Conservation (phyloP, 1,284 basidiomycete genomes). For the Microbotryum silenes-acaulis region DNA sequence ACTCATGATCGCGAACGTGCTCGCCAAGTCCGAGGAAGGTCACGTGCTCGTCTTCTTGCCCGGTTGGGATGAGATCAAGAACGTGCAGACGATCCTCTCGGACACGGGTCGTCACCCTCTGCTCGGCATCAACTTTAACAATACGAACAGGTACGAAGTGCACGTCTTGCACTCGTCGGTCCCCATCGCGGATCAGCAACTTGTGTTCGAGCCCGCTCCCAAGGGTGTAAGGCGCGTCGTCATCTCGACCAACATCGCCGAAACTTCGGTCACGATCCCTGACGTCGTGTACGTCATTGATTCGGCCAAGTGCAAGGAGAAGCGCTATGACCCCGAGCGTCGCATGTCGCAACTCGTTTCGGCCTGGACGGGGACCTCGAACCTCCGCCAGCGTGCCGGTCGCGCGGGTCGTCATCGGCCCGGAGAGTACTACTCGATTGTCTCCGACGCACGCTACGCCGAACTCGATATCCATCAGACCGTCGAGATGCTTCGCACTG, state of each 20-base stretch:
- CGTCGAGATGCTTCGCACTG: conserved; percentile 83
- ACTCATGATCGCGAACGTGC: conserved; percentile 69
- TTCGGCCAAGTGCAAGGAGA: conserved; percentile 79
- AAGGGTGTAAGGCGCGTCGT: conserved; percentile 76
- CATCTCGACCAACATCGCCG: conserved; percentile 90
- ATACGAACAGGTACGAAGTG: conserved; percentile 58
- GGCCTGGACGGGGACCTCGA: conserved; percentile 88
- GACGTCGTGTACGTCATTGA: conserved; percentile 95
- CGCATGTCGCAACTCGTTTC: conserved; percentile 80
- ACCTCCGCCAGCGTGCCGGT: conserved; percentile 85
- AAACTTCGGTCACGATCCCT: conserved; percentile 92
- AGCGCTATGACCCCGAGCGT: conserved; percentile 82
- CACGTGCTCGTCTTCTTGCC: conserved; percentile 88
- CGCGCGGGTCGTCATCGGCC: conserved; percentile 86
- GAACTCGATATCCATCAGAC: conserved; percentile 72
- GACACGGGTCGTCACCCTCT: conserved; percentile 48
- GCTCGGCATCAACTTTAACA: conserved; percentile 56
- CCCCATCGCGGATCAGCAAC: conserved; percentile 81
- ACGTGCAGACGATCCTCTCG: conserved; percentile 62
- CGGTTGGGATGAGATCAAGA: conserved; percentile 85
- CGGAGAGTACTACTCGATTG: conserved; percentile 84
- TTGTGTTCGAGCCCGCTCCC: conserved; percentile 75
- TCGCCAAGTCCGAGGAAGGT: conserved; percentile 67
- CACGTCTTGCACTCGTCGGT: conserved; percentile 87
- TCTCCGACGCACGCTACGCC: conserved; percentile 59